Percentiles rank a stretch among this genome's conserved stretches.
These are phyloP conservation scores for Colletotrichum abscissum DNA, from an alignment of 2,329 filamentous ascomycete species.

Conservation along the genomic window DNA sequence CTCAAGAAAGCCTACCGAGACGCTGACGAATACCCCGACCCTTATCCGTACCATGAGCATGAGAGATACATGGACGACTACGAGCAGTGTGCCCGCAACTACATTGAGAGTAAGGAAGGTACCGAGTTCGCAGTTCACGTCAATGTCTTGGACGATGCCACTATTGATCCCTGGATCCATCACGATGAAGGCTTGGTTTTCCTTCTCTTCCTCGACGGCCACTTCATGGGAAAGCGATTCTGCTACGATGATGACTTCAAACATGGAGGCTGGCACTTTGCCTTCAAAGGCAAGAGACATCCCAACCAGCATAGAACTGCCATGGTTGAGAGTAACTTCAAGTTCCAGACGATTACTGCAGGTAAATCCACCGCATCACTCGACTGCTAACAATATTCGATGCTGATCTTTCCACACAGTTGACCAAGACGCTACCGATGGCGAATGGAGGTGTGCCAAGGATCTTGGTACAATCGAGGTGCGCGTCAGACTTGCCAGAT, in stretches of 20 bases:
- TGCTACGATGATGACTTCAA: slow-evolving; percentile 11
- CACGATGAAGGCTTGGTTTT: slow-evolving; percentile 37
- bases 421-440: slow-evolving; percentile 36
- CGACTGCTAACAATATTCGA: neutral
- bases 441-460: slow-evolving; percentile 32
- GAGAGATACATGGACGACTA: slow-evolving; percentile 15
- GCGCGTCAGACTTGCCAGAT: slow-evolving; percentile 25
- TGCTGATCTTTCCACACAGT: slow-evolving; percentile 25
- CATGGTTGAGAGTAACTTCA: slow-evolving; percentile 37
- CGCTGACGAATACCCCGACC: slow-evolving; percentile 25
- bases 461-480: slow-evolving; percentile 44
- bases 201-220: slow-evolving; percentile 39
- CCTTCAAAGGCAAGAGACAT: slow-evolving; percentile 13
- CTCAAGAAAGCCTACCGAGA: neutral
- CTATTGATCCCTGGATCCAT: slow-evolving; percentile 41
- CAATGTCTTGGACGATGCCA: slow-evolving; percentile 21
- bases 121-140: slow-evolving; percentile 40
- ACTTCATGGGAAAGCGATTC: slow-evolving; percentile 29
- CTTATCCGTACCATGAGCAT: neutral
- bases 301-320: slow-evolving; percentile 8
- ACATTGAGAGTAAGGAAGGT: slow-evolving; percentile 44
- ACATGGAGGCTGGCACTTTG: slow-evolving; percentile 6
- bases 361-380: slow-evolving; percentile 31
- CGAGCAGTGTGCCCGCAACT: slow-evolving; percentile 36
- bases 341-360: slow-evolving; percentile 42